Evolutionary conservation across 2,329 filamentous ascomycete genomes (phyloP).

Genomic region (Thielaviopsis musarum): DNA sequence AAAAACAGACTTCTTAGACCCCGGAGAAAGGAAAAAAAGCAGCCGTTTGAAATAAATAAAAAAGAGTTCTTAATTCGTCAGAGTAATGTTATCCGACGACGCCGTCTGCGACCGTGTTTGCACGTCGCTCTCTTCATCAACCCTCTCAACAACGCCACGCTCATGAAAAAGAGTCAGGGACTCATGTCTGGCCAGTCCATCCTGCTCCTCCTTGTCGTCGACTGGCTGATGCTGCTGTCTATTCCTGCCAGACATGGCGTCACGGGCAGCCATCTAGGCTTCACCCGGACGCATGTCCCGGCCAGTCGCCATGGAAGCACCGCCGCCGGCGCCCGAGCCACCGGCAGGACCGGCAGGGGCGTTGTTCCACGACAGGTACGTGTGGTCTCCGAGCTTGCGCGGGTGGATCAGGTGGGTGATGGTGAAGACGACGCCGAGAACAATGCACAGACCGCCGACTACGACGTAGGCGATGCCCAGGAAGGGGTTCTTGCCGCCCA

Average conservation of each 20-base stretch:
- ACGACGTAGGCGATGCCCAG: constrained; percentile 92
- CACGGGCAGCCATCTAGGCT: constrained; percentile 21
- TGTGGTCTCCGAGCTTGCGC: constrained; percentile 94
- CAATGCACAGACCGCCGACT: constrained; percentile 79
- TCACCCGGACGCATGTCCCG: constrained; percentile 35
- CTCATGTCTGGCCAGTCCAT: neutral
- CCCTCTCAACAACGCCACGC: neutral
- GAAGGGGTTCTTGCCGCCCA: constrained; percentile 91
- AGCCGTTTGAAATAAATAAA: constrained; percentile 10
- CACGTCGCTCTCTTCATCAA: neutral
- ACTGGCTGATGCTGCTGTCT: neutral
- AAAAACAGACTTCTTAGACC: neutral
- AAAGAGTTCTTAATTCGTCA: neutral
- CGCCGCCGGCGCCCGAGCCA: constrained; percentile 22
- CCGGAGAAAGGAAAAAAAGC: neutral
- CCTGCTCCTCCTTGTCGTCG: neutral
- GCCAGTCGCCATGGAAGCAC: constrained; percentile 34
- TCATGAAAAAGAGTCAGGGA: neutral
- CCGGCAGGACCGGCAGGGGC: constrained; percentile 27
- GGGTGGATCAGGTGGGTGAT: constrained; percentile 82
- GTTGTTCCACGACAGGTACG: constrained; percentile 89
- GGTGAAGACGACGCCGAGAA: constrained; percentile 78
- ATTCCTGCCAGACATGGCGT: constrained; percentile 14
- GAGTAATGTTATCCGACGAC: constrained; percentile 1
- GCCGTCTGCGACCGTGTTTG: neutral